A percentile compares a stretch with the other conserved stretches of the same genome.
Conservation (phyloP, 352 stramenopile species). For the Hyaloperonospora arabidopsidis region DNA sequence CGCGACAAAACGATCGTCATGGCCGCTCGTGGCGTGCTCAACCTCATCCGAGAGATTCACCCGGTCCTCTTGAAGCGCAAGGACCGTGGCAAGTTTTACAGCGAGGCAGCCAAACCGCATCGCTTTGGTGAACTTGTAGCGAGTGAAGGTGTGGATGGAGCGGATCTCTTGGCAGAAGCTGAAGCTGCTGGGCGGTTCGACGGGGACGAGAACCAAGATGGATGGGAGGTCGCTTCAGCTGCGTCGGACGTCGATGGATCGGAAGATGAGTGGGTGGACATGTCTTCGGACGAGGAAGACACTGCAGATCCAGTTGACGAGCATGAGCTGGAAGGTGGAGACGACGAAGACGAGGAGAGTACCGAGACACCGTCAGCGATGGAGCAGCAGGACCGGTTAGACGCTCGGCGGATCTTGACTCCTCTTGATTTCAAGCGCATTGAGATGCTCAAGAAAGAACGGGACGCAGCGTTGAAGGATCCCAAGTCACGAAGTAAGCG, state of each 20-base stretch:
- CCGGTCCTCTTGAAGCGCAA: conserved; percentile 94
- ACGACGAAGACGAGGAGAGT: conserved; percentile 41
- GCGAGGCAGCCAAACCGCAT: conserved; percentile 76
- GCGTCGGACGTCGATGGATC: conserved; percentile 58
- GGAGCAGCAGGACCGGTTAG: conserved; percentile 73
- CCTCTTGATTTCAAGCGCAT: conserved; percentile 87
- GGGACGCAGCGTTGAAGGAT: conserved; percentile 69
- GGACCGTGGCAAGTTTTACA: conserved; percentile 91
- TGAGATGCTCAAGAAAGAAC: conserved; percentile 87
- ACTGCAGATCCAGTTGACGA: conserved; percentile 35
- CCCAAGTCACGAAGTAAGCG: conserved; percentile 72
- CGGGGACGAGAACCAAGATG: conserved; percentile 73
- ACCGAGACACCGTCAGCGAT: conserved; percentile 28
- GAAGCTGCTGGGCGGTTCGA: conserved; percentile 69
- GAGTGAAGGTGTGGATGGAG: conserved; percentile 90
- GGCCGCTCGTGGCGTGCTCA: conserved; percentile 92
- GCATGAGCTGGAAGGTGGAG: conserved; percentile 37
- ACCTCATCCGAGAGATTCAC: conserved; percentile 95
- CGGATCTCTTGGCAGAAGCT: conserved; percentile 89
- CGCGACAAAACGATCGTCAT: conserved; percentile 96
- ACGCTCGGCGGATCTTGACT: conserved; percentile 82
- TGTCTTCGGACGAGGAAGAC: conserved; percentile 55
- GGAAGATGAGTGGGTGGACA: conserved; percentile 68
- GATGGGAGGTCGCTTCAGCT: conserved; percentile 69
- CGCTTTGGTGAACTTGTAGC: conserved; percentile 88